Conservation (phyloP, 305 asterid species). For the Fraxinus floribunda region DNA sequence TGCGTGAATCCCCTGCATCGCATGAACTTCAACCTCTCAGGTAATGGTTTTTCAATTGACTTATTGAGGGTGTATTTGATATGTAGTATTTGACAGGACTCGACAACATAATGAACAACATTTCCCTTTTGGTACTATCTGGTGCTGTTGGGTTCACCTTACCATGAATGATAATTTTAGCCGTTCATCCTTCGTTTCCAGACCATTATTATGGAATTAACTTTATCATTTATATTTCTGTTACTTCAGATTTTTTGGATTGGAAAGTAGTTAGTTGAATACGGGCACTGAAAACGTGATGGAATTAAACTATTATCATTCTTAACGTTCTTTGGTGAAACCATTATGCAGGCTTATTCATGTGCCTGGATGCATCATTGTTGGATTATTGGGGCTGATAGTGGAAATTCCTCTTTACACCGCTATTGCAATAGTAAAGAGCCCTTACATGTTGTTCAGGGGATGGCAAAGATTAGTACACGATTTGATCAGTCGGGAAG, state of each 20-base stretch:
- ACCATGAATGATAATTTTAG: background rate
- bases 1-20: conserved; percentile 53
- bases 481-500: conserved; percentile 89
- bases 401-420: conserved; percentile 92
- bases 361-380: conserved; percentile 82
- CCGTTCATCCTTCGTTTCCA: background rate
- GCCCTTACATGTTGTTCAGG: conserved; percentile 88
- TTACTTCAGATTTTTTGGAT: background rate
- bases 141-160: background rate
- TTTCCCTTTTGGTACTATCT: background rate
- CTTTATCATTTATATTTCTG: background rate
- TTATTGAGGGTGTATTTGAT: background rate
- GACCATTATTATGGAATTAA: background rate
- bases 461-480: conserved; percentile 91
- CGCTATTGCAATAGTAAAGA: conserved; percentile 72
- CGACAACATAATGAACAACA: background rate
- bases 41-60: conserved; percentile 33
- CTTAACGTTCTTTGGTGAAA: conserved; percentile 5
- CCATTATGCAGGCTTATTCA: conserved; percentile 62
- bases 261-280: background rate
- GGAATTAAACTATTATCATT: background rate
- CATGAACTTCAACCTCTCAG: conserved; percentile 66
- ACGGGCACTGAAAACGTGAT: background rate
- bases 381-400: conserved; percentile 67
- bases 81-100: background rate